Conservation (phyloP, 1,139 yeast species). For the Blastobotrys persicus region DNA sequence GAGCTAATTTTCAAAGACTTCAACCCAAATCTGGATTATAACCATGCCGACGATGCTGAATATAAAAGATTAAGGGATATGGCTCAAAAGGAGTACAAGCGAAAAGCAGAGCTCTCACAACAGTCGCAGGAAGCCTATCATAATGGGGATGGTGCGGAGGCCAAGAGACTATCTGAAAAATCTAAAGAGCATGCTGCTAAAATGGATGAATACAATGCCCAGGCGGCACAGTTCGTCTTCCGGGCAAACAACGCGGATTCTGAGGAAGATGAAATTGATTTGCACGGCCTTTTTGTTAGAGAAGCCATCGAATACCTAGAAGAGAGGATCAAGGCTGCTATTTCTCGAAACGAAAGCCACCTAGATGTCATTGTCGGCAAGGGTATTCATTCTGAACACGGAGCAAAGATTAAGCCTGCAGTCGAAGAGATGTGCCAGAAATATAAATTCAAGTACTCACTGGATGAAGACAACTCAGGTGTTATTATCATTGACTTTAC, state of each 20-base stretch:
- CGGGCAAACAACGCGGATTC: conserved; percentile 85
- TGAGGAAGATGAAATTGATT: conserved; percentile 79
- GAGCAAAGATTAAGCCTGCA: conserved; percentile 89
- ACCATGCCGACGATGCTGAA: conserved; percentile 41
- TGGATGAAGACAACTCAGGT: conserved; percentile 74
- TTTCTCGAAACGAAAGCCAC: conserved; percentile 54
- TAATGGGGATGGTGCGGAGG: conserved; percentile 67
- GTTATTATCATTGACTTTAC: conserved; percentile 69
- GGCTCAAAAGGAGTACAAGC: conserved; percentile 66
- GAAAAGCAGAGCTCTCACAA: conserved; percentile 54
- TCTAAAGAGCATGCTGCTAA: conserved; percentile 57
- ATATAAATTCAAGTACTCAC: conserved; percentile 55
- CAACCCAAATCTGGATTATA: conserved; percentile 30
- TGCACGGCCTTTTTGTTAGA: conserved; percentile 86
- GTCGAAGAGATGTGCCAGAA: conserved; percentile 72
- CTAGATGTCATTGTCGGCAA: conserved; percentile 82
- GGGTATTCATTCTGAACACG: conserved; percentile 81
- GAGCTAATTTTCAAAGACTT: conserved; percentile 4
- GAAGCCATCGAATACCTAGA: conserved; percentile 82
- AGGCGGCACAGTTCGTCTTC: conserved; percentile 91
- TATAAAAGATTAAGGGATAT: conserved; percentile 62
- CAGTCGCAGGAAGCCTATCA: conserved; percentile 77
- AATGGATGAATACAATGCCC: conserved; percentile 67
- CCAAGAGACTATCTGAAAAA: conserved; percentile 68
- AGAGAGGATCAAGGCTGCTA: conserved; percentile 66